Conservation (phyloP, 176 grass and related monocot genomes). For the Oryza australiensis region DNA sequence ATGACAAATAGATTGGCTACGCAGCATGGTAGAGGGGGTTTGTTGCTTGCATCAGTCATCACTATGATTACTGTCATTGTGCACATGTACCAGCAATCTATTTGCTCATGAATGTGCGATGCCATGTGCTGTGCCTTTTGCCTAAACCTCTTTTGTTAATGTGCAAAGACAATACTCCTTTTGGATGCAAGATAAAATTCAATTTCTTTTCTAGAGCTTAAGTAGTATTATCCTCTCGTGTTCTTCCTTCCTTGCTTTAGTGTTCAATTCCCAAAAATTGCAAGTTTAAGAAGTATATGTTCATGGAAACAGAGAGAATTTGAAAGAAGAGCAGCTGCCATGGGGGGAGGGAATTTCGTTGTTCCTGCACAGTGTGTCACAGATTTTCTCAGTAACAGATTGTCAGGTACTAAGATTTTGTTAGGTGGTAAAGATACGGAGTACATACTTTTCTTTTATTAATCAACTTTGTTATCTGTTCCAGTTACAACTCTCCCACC, state of each 20-base stretch:
- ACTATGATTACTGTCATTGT: neutral
- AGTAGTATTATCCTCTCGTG: neutral
- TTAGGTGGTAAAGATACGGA: slow-evolving; percentile 24
- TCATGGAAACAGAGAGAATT: slow-evolving; percentile 69
- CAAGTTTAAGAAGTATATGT: slow-evolving; percentile 19
- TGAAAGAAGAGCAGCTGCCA: slow-evolving; percentile 83
- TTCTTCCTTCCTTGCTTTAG: neutral
- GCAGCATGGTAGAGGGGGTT: neutral
- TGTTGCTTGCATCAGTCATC: neutral
- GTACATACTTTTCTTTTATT: slow-evolving; percentile 29
- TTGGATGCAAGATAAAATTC: neutral
- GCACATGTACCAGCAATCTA: neutral
- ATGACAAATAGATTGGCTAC: neutral
- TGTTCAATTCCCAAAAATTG: neutral
- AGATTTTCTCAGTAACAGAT: slow-evolving; percentile 83
- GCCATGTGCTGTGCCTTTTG: neutral
- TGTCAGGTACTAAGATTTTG: slow-evolving; percentile 65
- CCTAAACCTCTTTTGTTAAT: slow-evolving; percentile 6
- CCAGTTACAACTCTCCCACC: slow-evolving; percentile 66
- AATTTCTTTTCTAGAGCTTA: neutral
- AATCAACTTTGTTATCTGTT: slow-evolving; percentile 39
- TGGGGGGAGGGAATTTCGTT: slow-evolving; percentile 96
- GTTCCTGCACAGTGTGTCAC: slow-evolving; percentile 86
- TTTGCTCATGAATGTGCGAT: neutral
- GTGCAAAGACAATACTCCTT: neutral